Conservation (phyloP, 768 basidiomycete genomes). For the Coprinellus micaceus region DNA sequence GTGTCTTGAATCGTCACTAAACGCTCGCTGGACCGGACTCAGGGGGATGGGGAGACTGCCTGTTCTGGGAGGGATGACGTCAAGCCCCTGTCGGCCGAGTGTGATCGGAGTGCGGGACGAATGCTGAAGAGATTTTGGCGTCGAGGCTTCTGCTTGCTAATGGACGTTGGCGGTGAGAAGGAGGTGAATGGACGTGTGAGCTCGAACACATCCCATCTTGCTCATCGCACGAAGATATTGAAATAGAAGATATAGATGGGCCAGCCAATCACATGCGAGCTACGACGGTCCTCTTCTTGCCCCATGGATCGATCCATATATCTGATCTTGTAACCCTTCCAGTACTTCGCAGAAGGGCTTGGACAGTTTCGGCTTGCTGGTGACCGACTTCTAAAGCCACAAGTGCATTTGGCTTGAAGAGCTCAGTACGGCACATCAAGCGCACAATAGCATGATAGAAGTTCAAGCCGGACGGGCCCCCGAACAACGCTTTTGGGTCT, state of each 20-base stretch:
- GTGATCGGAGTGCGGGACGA: not conserved
- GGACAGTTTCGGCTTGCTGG: slow-evolving; percentile 63
- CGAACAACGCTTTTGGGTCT: slow-evolving; percentile 77
- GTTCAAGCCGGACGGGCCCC: slow-evolving; percentile 59
- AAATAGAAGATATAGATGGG: not conserved
- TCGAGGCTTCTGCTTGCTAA: not conserved
- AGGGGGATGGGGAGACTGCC: too few species aligned
- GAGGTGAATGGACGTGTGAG: not conserved
- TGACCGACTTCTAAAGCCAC: slow-evolving; percentile 81
- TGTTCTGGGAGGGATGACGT: not conserved
- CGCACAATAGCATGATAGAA: slow-evolving; percentile 71
- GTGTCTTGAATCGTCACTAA: too few species aligned
- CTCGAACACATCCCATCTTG: slow-evolving; percentile 6
- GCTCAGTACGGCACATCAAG: slow-evolving; percentile 46
- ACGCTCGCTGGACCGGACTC: too few species aligned
- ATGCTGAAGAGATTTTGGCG: too few species aligned
- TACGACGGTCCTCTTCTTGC: slow-evolving; percentile 67
- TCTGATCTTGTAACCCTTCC: slow-evolving; percentile 47
- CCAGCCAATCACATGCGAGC: slow-evolving; percentile 39
- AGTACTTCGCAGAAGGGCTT: slow-evolving; percentile 49
- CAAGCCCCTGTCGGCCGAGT: slow-evolving; percentile 1
- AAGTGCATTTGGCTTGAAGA: slow-evolving; percentile 50
- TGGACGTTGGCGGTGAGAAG: not conserved
- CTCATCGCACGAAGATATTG: slow-evolving; percentile 13
- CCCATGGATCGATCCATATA: slow-evolving; percentile 82